phyloP scores from a whole-genome alignment of 805 yeast genomes.

The Yamadazyma sp. region DNA sequence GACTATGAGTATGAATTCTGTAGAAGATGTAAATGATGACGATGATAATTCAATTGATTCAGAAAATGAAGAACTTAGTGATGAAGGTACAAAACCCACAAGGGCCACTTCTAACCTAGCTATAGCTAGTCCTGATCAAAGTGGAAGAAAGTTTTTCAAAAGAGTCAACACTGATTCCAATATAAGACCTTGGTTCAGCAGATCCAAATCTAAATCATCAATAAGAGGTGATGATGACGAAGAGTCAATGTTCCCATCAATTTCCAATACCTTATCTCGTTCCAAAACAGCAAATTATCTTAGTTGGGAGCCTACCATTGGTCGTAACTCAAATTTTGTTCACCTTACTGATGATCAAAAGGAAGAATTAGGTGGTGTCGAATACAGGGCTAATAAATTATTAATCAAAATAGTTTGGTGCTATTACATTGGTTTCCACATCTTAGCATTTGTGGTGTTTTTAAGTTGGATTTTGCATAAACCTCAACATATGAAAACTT shows the following conservation, averaged over 20 bases:
- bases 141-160: constrained; percentile 27
- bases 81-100: constrained; percentile 4
- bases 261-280: constrained; percentile 27
- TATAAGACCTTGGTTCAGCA: constrained; percentile 2
- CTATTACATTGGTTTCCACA: constrained; percentile 77
- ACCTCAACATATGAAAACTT: constrained; percentile 37
- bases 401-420: constrained; percentile 59
- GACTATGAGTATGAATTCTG: constrained; percentile 10
- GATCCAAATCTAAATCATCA: neutral
- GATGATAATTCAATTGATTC: constrained; percentile 24
- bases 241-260: constrained; percentile 13
- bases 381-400: constrained; percentile 82
- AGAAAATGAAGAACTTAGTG: constrained; percentile 3
- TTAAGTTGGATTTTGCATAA: constrained; percentile 59
- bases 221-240: constrained; percentile 12
- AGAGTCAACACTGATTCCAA: constrained; percentile 42
- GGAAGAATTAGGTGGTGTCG: constrained; percentile 96
- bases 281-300: constrained; percentile 54
- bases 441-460: constrained; percentile 49
- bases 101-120: constrained; percentile 33
- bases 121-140: constrained; percentile 31
- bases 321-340: constrained; percentile 89
- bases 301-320: constrained; percentile 89
- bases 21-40: constrained; percentile 19
- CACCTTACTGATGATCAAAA: constrained; percentile 79